Base-by-base conservation (phyloP, 129 eudicot species). In the Pulicaria dysenterica region DNA sequence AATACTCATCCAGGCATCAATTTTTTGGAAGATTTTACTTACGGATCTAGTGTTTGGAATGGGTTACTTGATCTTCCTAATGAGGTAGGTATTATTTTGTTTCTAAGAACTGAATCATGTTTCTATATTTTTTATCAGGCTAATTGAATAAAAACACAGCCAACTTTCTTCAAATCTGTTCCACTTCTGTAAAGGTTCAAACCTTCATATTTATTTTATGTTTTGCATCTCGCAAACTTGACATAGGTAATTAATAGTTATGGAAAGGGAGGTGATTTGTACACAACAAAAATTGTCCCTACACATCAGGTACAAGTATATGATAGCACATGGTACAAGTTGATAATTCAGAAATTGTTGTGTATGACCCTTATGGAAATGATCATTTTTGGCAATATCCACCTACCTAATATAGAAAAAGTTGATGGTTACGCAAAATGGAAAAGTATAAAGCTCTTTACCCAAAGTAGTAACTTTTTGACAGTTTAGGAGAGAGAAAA, bases 1-100 rank as follows among this genome's bases (percentile, higher is more conserved):
- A 77, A 57, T 78, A 73, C 78, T 44, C 83, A 64, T 57, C 80
- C 60, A 49, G 80, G 77, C 13, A 67, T 76, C 13, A 64, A 63
- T 77, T 76, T 69, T 42, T 51, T 42, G 51, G 84, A 82, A 50
- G 77, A 79, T 72, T 75, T 77, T 44, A 60, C 90, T 14, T 76
- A 82, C 84, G 73, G 67, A 47, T 83, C 77, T 76, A 71, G 82
- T 77, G 79, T 73, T 74, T 85, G 84, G 89, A 64, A 84, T 65
- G 95, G 87, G 61, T 49, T 79, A 58, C 67, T 76, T 60, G 80
- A 74, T 80, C 64, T 75, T 79, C 87, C 83, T 77, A 87, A 67
- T 73, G 88, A 93, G 98, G 96, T 89, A 85, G 60, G 43, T 64
- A 43, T 17, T 31, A 50, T 50, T 78, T 64, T 81, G 65, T 65